Evolutionary conservation across 1,139 yeast species (phyloP).

Genomic region (Scheffersomyces segobiensis): DNA sequence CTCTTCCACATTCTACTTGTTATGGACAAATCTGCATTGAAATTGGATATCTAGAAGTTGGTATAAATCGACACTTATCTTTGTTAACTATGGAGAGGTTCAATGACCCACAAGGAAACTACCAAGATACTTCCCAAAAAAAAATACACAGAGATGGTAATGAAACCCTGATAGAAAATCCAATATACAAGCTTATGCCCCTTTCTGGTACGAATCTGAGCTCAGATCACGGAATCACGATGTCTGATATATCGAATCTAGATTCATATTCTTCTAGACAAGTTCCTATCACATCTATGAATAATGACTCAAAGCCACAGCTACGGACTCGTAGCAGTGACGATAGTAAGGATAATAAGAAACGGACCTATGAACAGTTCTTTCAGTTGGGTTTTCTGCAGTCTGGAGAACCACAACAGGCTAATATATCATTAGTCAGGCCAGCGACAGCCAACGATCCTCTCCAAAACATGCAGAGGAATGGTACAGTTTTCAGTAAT

Average conservation of each 20-base stretch:
- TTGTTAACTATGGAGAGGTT: not conserved
- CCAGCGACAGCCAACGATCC: not conserved
- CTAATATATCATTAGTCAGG: not conserved
- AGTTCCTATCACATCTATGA: not conserved
- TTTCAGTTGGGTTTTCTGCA: not conserved
- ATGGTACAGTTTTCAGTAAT: not conserved
- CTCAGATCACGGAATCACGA: not conserved
- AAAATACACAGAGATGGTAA: not conserved
- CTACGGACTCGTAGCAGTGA: not conserved
- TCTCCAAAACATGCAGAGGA: not conserved
- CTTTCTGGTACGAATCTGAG: not conserved
- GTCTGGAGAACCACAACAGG: not conserved
- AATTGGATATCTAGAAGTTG: not conserved
- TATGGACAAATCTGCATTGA: not conserved
- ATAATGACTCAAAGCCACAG: not conserved
- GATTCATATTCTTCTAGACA: not conserved
- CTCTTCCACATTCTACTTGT: not conserved
- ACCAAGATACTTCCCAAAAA: not conserved
- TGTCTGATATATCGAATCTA: not conserved
- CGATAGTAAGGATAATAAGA: not conserved
- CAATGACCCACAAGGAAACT: not conserved
- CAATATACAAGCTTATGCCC: not conserved
- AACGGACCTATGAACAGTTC: not conserved
- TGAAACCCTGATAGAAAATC: not conserved
- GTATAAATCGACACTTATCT: not conserved